Conservation (phyloP, 495 filamentous ascomycete species). For the Penicillium parvum region DNA sequence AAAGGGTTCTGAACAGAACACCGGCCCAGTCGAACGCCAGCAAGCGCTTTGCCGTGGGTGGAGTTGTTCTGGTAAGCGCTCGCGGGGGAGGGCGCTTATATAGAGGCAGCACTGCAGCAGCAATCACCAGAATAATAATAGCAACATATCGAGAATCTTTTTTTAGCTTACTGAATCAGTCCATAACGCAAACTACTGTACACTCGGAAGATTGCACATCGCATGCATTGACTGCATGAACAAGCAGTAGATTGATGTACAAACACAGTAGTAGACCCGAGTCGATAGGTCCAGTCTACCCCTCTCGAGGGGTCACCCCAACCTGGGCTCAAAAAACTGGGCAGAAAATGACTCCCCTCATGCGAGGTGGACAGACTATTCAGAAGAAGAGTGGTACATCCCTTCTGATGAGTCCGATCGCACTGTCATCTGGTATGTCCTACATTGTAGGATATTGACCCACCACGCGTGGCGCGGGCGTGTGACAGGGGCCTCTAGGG, state of each 20-base stretch:
- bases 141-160: too few relatives aligned
- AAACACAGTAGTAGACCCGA: slow-evolving; percentile 6
- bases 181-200: slow-evolving; percentile 1
- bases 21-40: background rate
- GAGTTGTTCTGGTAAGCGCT: slow-evolving; percentile 17
- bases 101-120: background rate
- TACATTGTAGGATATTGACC: slow-evolving; percentile 19
- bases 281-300: slow-evolving; percentile 14
- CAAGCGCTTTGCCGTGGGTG: slow-evolving; percentile 8
- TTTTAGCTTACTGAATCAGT: too few relatives aligned
- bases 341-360: slow-evolving; percentile 16
- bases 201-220: slow-evolving; percentile 15
- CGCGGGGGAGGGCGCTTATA: slow-evolving; percentile 21
- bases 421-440: slow-evolving; percentile 9
- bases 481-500: slow-evolving; percentile 27
- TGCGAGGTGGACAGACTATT: slow-evolving; percentile 22
- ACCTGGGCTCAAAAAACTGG: background rate
- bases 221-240: slow-evolving; percentile 7
- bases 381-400: too few relatives aligned
- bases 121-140: too few relatives aligned
- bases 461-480: slow-evolving; percentile 16
- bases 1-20: background rate
- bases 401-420: slow-evolving; percentile 8
- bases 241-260: background rate
- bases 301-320: background rate